Base-by-base conservation (phyloP, 2,329 filamentous ascomycete genomes). In the Pseudonectria buxi region DNA sequence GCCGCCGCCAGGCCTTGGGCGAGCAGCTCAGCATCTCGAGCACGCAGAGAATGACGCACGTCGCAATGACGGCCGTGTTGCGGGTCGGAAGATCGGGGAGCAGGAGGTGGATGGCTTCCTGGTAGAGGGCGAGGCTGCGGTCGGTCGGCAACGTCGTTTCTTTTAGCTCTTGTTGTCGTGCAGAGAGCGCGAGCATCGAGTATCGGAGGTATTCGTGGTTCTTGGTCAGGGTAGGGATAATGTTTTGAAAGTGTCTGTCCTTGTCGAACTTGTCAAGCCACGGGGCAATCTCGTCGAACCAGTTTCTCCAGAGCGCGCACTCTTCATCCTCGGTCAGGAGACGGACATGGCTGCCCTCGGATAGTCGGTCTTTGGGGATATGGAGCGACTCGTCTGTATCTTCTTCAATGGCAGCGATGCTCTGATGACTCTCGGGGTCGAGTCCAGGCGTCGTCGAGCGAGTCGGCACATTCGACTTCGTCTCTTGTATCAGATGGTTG, bases 241-340 rank as follows among this genome's bases (percentile, higher is more conserved):
- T 63, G 6, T 66, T 62, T 14, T 65, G 64, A 41, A 74, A 74
- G 18, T 69, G 63, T 2, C 63, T 57, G 31, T 68, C 56, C 22
- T 61, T 59, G 43, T 74, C 71, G 33, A 75, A 73, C 55, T 71
- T 74, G 38, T 75, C 71, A 2, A 74, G 62, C 69, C 62, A 65
- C 0, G 61, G 62, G 2, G 63, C 59, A 27, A 66, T 55, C 24
- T 66, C 62, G 15, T 62, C 55, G 32, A 66, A 57, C 54, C 62
- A 66, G 33, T 64, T 65, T 33, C 57, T 61, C 63, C 63, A 66
- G 2, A 66, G 42, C 1, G 37, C 35, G 24, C 54, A 58, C 30
- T 63, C 60, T 28, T 62, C 54, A 2, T 56, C 46, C 4, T 51
- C 43, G 1, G 56, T 49, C 1, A 58, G 35, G 6, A 53, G 30